Conservation (phyloP, 1,284 basidiomycete genomes). For the Naganishia cerealis region DNA sequence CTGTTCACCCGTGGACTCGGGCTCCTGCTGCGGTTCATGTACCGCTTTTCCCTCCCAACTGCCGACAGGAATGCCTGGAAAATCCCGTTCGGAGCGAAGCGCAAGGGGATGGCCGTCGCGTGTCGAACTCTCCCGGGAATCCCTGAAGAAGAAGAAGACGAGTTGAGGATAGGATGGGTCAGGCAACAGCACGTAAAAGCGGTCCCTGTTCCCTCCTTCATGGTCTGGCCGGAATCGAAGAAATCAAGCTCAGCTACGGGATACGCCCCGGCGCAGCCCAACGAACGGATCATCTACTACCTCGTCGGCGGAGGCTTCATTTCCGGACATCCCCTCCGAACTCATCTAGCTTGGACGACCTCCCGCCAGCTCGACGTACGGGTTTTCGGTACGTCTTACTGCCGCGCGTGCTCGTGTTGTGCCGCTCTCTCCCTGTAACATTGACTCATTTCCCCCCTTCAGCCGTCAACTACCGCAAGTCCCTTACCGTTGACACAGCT, state of each 20-base stretch:
- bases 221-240: slow-evolving; percentile 23
- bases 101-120: slow-evolving; percentile 23
- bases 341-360: slow-evolving; percentile 26
- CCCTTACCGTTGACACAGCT: slow-evolving; percentile 30
- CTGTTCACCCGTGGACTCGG: slow-evolving; percentile 23
- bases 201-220: slow-evolving; percentile 29
- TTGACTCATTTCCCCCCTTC: background rate
- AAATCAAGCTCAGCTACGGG: background rate
- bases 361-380: slow-evolving; percentile 11
- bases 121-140: slow-evolving; percentile 7
- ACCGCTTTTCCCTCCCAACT: slow-evolving; percentile 11
- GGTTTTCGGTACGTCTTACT: slow-evolving; percentile 30
- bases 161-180: slow-evolving; percentile 27
- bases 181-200: slow-evolving; percentile 19
- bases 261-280: slow-evolving; percentile 1
- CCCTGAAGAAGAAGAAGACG: slow-evolving; percentile 5
- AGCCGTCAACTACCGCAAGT: slow-evolving; percentile 39
- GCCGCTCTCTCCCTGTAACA: background rate
- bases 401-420: background rate
- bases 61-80: slow-evolving; percentile 9
- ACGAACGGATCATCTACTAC: slow-evolving; percentile 32
- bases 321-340: slow-evolving; percentile 29
- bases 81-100: slow-evolving; percentile 5
- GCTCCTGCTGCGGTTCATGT: slow-evolving; percentile 14
- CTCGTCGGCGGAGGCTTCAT: slow-evolving; percentile 34